These are phyloP conservation scores for Basidiobolus meristosporus DNA, from an alignment of 371 early-diverging fungal species.

Conservation along the genomic window DNA sequence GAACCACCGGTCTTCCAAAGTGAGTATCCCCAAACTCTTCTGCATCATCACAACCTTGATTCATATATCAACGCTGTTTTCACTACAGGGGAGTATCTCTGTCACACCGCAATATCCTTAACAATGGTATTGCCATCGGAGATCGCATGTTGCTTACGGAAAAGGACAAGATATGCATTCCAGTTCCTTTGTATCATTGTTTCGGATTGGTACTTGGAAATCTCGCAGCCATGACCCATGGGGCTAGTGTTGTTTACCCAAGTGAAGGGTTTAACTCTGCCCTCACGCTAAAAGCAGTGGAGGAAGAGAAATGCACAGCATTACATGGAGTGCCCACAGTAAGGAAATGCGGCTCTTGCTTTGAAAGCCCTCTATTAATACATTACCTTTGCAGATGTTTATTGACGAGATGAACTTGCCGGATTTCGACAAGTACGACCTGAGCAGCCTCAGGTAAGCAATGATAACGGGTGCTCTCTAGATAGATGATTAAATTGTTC, in stretches of 20 bases:
- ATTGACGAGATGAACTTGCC: constrained; percentile 15
- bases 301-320: constrained; percentile 15
- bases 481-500: too few relatives aligned
- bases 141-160: constrained; percentile 22
- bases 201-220: constrained; percentile 18
- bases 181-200: constrained; percentile 22
- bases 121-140: constrained; percentile 25
- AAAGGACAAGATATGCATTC: constrained; percentile 24
- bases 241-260: constrained; percentile 18
- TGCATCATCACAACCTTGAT: too few relatives aligned
- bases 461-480: neutral
- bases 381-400: too few relatives aligned
- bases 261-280: constrained; percentile 16
- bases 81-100: constrained; percentile 34
- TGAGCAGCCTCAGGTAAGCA: constrained; percentile 7
- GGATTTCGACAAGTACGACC: constrained; percentile 10
- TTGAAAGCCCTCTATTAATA: too few relatives aligned
- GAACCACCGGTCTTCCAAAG: constrained; percentile 52
- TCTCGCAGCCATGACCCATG: constrained; percentile 23
- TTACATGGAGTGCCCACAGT: constrained; percentile 21
- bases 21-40: too few relatives aligned
- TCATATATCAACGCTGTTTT: too few relatives aligned
- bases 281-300: constrained; percentile 22
- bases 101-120: constrained; percentile 31
- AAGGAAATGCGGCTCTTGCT: too few relatives aligned